These are phyloP conservation scores for Canariomyces notabilis DNA, from an alignment of 2,329 filamentous ascomycete genomes.

Conservation along the genomic window DNA sequence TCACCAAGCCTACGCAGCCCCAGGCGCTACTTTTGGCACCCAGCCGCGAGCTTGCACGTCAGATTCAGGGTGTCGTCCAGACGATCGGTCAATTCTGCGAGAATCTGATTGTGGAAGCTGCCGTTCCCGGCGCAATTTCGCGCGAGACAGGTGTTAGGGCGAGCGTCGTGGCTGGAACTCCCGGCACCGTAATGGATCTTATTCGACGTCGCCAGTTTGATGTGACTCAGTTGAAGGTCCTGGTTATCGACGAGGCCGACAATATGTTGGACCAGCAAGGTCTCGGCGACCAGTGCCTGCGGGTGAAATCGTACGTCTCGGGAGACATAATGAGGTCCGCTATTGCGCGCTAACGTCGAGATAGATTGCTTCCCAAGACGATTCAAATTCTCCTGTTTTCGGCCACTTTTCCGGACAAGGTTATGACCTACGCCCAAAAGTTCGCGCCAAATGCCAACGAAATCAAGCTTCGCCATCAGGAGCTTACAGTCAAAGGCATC, in stretches of 20 bases:
- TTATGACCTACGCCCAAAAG: constrained; percentile 73
- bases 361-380: constrained; percentile 63
- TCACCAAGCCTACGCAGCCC: constrained; percentile 60
- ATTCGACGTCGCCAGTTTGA: constrained; percentile 74
- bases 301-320: constrained; percentile 73
- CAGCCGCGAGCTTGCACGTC: constrained; percentile 87
- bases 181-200: constrained; percentile 85
- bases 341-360: constrained; percentile 6
- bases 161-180: constrained; percentile 85
- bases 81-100: constrained; percentile 81
- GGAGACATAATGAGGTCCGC: neutral
- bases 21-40: constrained; percentile 89
- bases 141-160: constrained; percentile 65
- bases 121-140: constrained; percentile 71
- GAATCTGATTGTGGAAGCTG: constrained; percentile 70
- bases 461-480: constrained; percentile 81
- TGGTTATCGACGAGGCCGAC: constrained; percentile 95
- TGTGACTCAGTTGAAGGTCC: constrained; percentile 64
- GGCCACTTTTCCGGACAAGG: constrained; percentile 82
- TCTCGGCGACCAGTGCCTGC: constrained; percentile 87
- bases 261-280: constrained; percentile 98
- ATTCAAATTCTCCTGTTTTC: constrained; percentile 95
- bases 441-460: constrained; percentile 85
- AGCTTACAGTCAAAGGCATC: constrained; percentile 94
- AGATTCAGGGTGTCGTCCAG: constrained; percentile 81